phyloP scores from a whole-genome alignment of 352 stramenopile species.

The Pythium folliculosum region DNA sequence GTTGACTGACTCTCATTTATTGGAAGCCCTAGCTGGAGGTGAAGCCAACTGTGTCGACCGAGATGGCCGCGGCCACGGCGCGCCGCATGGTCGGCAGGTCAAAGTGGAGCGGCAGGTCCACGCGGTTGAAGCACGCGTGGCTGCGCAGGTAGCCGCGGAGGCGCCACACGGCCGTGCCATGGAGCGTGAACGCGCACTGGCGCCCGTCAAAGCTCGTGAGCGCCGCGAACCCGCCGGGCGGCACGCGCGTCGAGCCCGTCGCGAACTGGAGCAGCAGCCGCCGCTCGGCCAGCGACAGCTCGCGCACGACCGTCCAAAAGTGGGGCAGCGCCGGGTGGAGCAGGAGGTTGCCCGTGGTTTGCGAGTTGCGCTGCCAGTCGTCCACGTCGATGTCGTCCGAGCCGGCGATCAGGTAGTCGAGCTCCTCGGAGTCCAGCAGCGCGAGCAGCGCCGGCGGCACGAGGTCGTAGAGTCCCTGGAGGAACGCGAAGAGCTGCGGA shows the following conservation, averaged over 20 bases:
- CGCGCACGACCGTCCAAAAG: slow-evolving; percentile 57
- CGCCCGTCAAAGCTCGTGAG: slow-evolving; percentile 22
- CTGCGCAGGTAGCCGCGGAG: slow-evolving; percentile 33
- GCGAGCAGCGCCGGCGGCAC: slow-evolving; percentile 84
- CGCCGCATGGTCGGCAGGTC: slow-evolving; percentile 2
- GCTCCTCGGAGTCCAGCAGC: slow-evolving; percentile 93
- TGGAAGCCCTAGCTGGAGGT: neutral
- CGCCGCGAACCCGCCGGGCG: slow-evolving; percentile 10
- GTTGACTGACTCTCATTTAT: neutral
- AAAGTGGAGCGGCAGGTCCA: slow-evolving; percentile 84
- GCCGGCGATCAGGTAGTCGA: slow-evolving; percentile 91
- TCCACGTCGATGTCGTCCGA: slow-evolving; percentile 89
- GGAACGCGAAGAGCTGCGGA: slow-evolving; percentile 83
- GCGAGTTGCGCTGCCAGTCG: slow-evolving; percentile 87
- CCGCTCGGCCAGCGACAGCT: slow-evolving; percentile 32
- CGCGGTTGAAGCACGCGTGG: slow-evolving; percentile 52
- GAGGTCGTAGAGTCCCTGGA: slow-evolving; percentile 96
- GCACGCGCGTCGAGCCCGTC: slow-evolving; percentile 15
- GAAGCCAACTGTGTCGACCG: slow-evolving; percentile 8
- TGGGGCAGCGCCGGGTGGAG: neutral
- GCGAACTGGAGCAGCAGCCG: slow-evolving; percentile 39
- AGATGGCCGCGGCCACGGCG: slow-evolving; percentile 12
- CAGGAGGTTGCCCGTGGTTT: neutral
- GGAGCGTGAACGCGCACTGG: slow-evolving; percentile 20
- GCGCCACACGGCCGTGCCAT: slow-evolving; percentile 23